Evolutionary conservation across 2,329 filamentous ascomycete genomes (phyloP), one percentile per base, ranked within the genome.

Genomic region (Tolypocladium amazonense): DNA sequence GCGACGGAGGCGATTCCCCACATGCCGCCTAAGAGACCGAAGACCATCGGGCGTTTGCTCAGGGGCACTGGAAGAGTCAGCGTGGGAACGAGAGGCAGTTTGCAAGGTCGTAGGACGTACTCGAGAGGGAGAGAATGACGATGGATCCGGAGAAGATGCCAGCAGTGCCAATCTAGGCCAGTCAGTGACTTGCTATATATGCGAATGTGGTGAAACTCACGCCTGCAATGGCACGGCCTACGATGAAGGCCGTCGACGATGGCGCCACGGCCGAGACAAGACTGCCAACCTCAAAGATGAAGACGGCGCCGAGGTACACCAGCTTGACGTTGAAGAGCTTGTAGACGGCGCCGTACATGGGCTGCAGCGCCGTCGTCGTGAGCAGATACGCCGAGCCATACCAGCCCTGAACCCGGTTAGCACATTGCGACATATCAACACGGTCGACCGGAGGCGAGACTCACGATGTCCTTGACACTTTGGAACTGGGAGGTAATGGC

Each of bases 1-100:
- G 76, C 76, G 8, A 82, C 78, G 35, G 72, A 75, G 50, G 81
- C 81, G 56, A 86, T 76, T 20, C 82, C 83, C 70, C 79, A 85
- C 73, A 84, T 81, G 56, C 75, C 79, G 14, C 79, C 79, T 47
- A 84, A 75, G 47, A 84, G 67, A 33, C 81, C 82, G 58, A 82
- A 82, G 30, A 79, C 81, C 37, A 81, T 69, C 9, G 78, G 82
- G 38, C 82, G 74, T 65, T 82, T 80, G 9, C 77, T 70, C 11
- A 85, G 74, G 5, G 83, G 82, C 56, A 85, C 78, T 73, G 15
- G 2, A 9, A 23, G 58, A 64, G 58, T 62, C 27, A 60, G 61
- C 30, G 7, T 27, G 33, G 5, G 45, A 12, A 20, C 6, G 57
- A 1, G 5, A 8, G n/a, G 20, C 23, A 8, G 27, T 14, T 8